Base-by-base conservation (phyloP, 495 filamentous ascomycete species). In the Pseudomonodictys pantanalensis region DNA sequence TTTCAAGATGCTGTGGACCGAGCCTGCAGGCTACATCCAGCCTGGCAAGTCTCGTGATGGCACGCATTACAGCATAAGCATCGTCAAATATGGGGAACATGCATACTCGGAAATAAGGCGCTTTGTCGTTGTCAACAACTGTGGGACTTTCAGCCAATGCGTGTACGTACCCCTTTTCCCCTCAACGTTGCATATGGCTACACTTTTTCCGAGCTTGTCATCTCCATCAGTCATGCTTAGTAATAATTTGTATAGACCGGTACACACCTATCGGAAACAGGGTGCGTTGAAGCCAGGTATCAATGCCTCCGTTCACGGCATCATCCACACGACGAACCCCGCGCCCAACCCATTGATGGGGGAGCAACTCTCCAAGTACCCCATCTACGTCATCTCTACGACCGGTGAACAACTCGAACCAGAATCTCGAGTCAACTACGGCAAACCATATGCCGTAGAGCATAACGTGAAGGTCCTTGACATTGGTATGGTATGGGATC, bases 371-470 rank as follows among this genome's bases (percentile, higher is more conserved):
- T 57, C 57, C 23, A 65, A 65, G 35, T 46, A 52, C 33, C 29
- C 62, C 15, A 43, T 65, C 12, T 46, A 52, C 10, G 62, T 65
- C 20, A 8, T 46, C 1, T n/a, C 62, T 11, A 47, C 4, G 20
- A 20, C 23, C 23, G n/a, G 24, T 8, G 56, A 65, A 29, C 11
- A 10, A 1, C 56, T 80, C 2, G 71, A 80, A 44, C 4, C 38
- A 0, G 71, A 72, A 65, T 79, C 77, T 1, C 67, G 77, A 6
- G 42, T 80, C 18, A 79, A 80, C 43, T 79, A 76, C 47, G 74
- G 70, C 12, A 81, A 80, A 44, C 58, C 73, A 2, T 75, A 80
- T 62, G 76, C 78, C 0, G 54, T 65, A 5, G 56, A 65, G 45
- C 51, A 56, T 18, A 65, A 65, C 39, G 29, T 43, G n/a, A 65